These are phyloP conservation scores for Cubamyces lactineus DNA, from an alignment of 768 basidiomycete species.

Conservation along the genomic window DNA sequence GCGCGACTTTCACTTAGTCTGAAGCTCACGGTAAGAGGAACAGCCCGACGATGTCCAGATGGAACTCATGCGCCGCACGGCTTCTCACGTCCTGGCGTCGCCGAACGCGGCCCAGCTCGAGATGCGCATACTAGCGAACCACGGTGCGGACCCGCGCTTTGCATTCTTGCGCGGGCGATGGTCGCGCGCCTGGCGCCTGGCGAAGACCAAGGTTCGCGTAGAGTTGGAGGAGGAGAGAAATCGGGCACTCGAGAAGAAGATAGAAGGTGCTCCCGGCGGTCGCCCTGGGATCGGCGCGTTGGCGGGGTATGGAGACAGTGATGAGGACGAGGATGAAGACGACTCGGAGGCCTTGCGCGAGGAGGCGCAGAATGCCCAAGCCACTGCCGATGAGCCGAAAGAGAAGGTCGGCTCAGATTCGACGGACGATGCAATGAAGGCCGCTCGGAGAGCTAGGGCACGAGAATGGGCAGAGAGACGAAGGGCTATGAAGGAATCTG, in stretches of 20 bases:
- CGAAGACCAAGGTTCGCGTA: constrained; percentile 50
- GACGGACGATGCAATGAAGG: constrained; percentile 40
- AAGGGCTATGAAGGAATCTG: constrained; percentile 33
- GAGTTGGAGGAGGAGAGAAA: constrained; percentile 28
- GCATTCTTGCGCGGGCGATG: constrained; percentile 82
- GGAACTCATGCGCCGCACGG: constrained; percentile 77
- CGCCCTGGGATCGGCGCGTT: constrained; percentile 58
- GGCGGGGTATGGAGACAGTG: constrained; percentile 53
- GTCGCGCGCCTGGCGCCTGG: constrained; percentile 61
- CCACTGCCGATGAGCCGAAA: background rate
- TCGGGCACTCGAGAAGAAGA: constrained; percentile 27
- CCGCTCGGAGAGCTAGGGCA: constrained; percentile 56
- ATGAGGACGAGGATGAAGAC: constrained; percentile 32
- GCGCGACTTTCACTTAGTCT: background rate
- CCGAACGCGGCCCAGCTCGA: constrained; percentile 83
- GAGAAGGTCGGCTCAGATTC: background rate
- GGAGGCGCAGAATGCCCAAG: background rate
- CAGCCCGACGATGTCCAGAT: constrained; percentile 64
- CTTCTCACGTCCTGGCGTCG: constrained; percentile 65
- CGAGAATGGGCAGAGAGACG: constrained; percentile 62
- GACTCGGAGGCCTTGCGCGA: constrained; percentile 1
- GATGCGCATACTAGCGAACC: constrained; percentile 86
- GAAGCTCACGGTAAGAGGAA: background rate
- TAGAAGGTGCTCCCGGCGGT: constrained; percentile 34
- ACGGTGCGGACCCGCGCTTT: constrained; percentile 78